Evolutionary conservation across 495 filamentous ascomycete genomes (phyloP), one percentile per base, ranked within the genome.

Genomic region (Acidomyces sp.): DNA sequence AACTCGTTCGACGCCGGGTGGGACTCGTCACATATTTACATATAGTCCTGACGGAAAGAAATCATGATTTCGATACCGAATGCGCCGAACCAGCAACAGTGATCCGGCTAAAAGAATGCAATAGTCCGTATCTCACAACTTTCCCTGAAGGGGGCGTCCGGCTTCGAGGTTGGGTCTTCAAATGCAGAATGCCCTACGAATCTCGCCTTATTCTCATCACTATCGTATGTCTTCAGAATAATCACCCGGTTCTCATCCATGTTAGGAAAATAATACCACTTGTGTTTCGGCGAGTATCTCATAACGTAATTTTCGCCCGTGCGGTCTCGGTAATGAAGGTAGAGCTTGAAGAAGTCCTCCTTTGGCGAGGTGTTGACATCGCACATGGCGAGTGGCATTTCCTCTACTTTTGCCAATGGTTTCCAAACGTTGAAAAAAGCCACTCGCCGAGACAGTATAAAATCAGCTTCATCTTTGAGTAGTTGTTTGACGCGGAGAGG

Each of bases 401-500:
- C 56, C 23, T 58, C 48, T 12, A 60, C 57, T 10, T 44, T 19
- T 34, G 37, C 31, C 15, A 60, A 48, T 0, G 57, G 57, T 30
- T 58, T 58, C 57, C 57, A 61, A 6, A 59, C 49, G 22, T 61
- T 61, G 48, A 61, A 38, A 42, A 61, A 59, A 9, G 56, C 51
- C 3, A 55, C 51, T 29, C 54, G 54, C 6, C 46, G 37, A 4
- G 54, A 50, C 1, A 59, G 47, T 5, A 59, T 43, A 28, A 43
- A 25, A 9, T 53, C 34, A 0, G 57, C 57, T 43, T 59, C 54
- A 39, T 49, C 37, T 4, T 25, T 19, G 19, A 61, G 42, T 11
- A 61, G 57, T 31, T 61, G 57, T 0, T 36, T 17, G n/a, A 61
- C 57, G 20, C 57, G 56, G 4, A 52, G 7, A 6, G 54, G 56